Conservation (phyloP, 2,329 filamentous ascomycete genomes). For the Atkinsonella texensis region DNA sequence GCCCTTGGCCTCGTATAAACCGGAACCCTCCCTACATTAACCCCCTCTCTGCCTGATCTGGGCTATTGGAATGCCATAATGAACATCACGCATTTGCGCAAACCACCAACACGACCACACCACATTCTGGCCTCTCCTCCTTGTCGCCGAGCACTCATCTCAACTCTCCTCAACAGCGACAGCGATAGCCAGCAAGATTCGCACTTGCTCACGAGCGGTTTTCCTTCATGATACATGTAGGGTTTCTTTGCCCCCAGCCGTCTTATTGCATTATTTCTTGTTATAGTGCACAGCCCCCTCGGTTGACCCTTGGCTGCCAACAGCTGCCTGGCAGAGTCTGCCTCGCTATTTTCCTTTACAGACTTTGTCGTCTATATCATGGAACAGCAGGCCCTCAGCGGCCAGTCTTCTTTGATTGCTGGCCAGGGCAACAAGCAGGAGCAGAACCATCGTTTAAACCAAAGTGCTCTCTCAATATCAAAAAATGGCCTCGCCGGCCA, state of each 20-base stretch:
- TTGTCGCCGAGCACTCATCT: neutral
- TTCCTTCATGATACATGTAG: constrained; percentile 6
- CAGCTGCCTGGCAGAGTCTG: constrained; percentile 34
- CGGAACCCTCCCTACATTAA: neutral
- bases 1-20: neutral
- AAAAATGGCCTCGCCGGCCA: constrained; percentile 38
- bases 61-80: neutral
- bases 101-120: neutral
- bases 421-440: constrained; percentile 29
- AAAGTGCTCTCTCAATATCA: constrained; percentile 48
- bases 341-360: constrained; percentile 20
- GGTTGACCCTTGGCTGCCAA: constrained; percentile 25
- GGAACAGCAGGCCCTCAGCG: constrained; percentile 32
- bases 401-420: constrained; percentile 47
- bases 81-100: neutral
- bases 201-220: constrained; percentile 2
- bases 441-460: constrained; percentile 53
- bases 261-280: constrained; percentile 11
- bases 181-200: constrained; percentile 2
- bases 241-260: constrained; percentile 5
- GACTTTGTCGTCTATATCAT: constrained; percentile 19
- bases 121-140: neutral
- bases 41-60: neutral
- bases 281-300: constrained; percentile 15
- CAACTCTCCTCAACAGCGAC: neutral